Conservation (phyloP, 2,329 filamentous ascomycete genomes). For the Didymella sp. region DNA sequence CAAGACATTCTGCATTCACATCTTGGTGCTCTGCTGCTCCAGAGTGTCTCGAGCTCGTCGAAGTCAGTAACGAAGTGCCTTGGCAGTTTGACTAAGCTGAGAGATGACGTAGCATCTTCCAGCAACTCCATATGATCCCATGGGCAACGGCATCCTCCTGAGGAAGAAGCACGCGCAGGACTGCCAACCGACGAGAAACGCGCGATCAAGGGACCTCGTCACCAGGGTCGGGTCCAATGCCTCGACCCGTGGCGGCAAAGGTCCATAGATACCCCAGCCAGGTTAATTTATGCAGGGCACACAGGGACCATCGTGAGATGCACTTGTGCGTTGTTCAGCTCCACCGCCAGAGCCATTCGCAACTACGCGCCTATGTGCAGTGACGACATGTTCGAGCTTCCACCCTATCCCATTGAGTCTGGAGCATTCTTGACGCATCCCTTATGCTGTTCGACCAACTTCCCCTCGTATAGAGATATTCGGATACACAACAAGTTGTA, state of each 20-base stretch:
- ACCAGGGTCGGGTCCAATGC: not conserved
- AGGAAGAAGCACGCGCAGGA: not conserved
- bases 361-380: not conserved
- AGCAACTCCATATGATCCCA: constrained; percentile 20
- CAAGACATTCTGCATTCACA: not conserved
- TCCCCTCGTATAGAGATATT: too few species aligned
- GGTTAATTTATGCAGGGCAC: constrained; percentile 6
- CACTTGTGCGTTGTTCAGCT: constrained; percentile 4
- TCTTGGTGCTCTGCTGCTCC: not conserved
- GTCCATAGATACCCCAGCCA: not conserved
- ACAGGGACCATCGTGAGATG: constrained; percentile 1
- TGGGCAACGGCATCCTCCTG: constrained; percentile 26
- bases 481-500: too few species aligned
- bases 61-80: not conserved
- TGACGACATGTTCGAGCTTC: constrained; percentile 2
- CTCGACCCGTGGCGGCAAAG: constrained; percentile 1
- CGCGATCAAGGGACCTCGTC: not conserved
- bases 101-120: constrained; percentile 7
- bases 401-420: not conserved
- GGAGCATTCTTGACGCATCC: not conserved
- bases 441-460: too few species aligned
- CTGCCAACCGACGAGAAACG: not conserved
- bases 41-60: not conserved
- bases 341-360: not conserved
- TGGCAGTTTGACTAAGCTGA: not conserved